Base-by-base conservation (phyloP, 257 asterid genomes). In the Solanum gracilifrons region DNA sequence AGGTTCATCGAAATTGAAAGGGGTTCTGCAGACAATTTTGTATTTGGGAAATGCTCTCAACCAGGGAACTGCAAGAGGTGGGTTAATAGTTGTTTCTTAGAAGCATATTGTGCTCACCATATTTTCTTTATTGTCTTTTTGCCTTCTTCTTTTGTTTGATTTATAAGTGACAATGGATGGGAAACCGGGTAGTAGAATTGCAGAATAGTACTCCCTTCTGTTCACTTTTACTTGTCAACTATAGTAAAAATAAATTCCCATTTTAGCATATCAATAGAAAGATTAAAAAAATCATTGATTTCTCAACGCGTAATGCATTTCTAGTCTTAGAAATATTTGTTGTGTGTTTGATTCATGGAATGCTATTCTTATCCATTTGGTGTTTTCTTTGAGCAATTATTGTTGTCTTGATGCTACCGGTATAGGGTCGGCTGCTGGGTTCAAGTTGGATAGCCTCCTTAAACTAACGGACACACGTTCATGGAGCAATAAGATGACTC, bases 21-120 rank as follows among this genome's bases (percentile, higher is more conserved):
- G 97, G 87, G 92, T 95, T 89, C 94, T 96, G 95, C 96, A 92
- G 88, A 92, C 97, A 80, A 92, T 96, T 90, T 98, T 96, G 86
- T 92, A 95, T 41, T 84, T 96, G 88, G 99, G 98, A 60, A 96
- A 96, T 93, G 98, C 97, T 88, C 92, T 96, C 84, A 96, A 96
- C 92, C 94, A 94, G 31, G 99, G 99, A 90, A 96, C 98, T 51
- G 98, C 98, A 72, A 94, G 98, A 90, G 99, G 99, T 94, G 46
- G 87, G 92, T 88, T 13, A 75, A 9, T 33, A 46, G 9, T 29
- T 9, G 16, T 46, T 29, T 46, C 25, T 9, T 79, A 25, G 84
- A 13, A 37, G 18, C 62, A 41, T 43, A 15, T 79, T 41, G 9
- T 27, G 6, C 20, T 79, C 84, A 41, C 84, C 84, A 6, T n/a